These are phyloP conservation scores for Cymbidium sinense DNA, from an alignment of 106 monocot species.

Conservation along the genomic window DNA sequence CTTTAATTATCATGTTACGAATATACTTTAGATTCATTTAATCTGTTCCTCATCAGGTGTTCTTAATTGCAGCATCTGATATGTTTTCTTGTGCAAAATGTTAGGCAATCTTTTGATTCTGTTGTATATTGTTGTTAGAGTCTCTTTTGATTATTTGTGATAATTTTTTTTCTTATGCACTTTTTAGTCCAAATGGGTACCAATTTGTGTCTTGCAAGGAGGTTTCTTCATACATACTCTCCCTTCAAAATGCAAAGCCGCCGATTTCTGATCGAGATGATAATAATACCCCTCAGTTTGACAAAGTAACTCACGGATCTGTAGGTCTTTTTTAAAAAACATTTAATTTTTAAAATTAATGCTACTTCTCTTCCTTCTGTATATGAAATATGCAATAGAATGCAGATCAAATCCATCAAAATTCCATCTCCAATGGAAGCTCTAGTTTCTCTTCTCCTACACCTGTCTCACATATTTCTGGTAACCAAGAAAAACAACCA, in stretches of 20 bases:
- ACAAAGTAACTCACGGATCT: slow-evolving; percentile 16
- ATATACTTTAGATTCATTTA: not conserved
- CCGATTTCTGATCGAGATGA: slow-evolving; percentile 8
- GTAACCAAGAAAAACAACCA: slow-evolving; percentile 25
- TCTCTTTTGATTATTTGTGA: not conserved
- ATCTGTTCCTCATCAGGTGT: not conserved
- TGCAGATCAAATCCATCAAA: slow-evolving; percentile 19
- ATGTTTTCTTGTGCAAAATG: not conserved
- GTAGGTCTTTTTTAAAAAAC: slow-evolving; percentile 22
- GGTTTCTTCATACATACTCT: slow-evolving; percentile 61
- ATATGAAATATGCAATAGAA: slow-evolving; percentile 23
- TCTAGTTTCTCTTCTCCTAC: slow-evolving; percentile 8
- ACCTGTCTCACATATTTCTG: slow-evolving; percentile 15
- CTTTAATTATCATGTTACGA: not conserved
- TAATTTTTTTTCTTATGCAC: not conserved
- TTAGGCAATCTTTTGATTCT: not conserved
- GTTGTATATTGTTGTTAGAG: not conserved
- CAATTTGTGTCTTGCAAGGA: slow-evolving; percentile 63
- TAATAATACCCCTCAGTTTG: not conserved
- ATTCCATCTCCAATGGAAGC: slow-evolving; percentile 12
- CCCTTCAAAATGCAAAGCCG: slow-evolving; percentile 27
- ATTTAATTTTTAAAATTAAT: slow-evolving; percentile 3
- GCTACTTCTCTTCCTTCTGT: slow-evolving; percentile 4
- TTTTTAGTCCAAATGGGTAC: slow-evolving; percentile 57
- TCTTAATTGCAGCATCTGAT: slow-evolving; percentile 3